phyloP scores from a whole-genome alignment of 495 filamentous ascomycete species.

The Podospora conica region DNA sequence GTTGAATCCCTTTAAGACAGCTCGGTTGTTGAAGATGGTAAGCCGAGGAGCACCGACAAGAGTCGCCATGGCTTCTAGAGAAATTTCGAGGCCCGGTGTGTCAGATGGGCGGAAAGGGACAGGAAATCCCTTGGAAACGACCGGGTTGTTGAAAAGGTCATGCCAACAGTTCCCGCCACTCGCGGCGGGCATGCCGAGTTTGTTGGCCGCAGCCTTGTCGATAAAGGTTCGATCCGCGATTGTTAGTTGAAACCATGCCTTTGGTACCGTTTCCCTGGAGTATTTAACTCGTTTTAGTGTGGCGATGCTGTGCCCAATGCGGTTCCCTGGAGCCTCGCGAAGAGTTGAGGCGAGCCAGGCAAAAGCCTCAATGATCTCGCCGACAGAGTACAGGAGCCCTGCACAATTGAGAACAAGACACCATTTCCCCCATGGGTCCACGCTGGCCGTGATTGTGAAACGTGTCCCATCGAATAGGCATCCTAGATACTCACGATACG shows the following conservation, averaged over 20 bases:
- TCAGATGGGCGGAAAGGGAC: background rate
- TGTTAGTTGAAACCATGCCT: background rate
- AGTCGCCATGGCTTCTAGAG: background rate
- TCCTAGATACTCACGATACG: no score
- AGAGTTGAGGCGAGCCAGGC: constrained; percentile 1
- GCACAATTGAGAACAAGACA: background rate
- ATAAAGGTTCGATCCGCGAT: background rate
- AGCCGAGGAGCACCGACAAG: background rate
- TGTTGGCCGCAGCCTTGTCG: no score
- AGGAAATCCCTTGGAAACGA: constrained; percentile 4
- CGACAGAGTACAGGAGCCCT: background rate
- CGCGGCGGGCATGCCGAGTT: no score
- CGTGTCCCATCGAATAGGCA: background rate
- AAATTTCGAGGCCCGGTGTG: background rate
- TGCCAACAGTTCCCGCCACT: background rate
- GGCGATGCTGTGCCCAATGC: background rate
- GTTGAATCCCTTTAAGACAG: constrained; percentile 8
- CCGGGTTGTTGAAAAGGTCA: constrained; percentile 1
- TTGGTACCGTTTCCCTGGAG: no score
- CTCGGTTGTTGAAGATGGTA: constrained; percentile 2
- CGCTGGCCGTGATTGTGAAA: no score
- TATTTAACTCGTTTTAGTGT: no score
- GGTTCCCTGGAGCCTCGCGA: background rate
- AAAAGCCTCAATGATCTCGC: background rate
- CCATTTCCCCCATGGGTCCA: no score